Evolutionary conservation across 495 filamentous ascomycete species (phyloP).

Genomic region (Sporormia fimetaria): DNA sequence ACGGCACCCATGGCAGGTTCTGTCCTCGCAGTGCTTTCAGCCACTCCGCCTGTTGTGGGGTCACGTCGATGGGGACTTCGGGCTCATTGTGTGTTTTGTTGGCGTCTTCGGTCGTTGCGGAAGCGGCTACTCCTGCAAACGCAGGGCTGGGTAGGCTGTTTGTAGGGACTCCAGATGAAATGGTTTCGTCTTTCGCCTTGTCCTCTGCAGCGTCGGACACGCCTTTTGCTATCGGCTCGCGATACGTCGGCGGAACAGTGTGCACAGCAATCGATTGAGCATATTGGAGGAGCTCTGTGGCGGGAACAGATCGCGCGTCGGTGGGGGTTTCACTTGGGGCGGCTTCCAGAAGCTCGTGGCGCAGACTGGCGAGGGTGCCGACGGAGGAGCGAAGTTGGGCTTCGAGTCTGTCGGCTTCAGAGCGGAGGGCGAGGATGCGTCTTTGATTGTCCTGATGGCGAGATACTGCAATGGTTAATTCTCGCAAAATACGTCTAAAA

Average conservation of each 20-base stretch:
- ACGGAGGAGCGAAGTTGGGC: conserved; percentile 50
- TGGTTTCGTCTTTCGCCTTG: conserved; percentile 17
- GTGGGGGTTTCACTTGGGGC: conserved; percentile 42
- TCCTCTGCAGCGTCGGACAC: conserved; percentile 20
- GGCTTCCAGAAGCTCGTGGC: conserved; percentile 52
- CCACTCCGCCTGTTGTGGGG: conserved; percentile 16
- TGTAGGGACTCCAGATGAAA: conserved; percentile 2
- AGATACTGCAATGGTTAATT: conserved; percentile 38
- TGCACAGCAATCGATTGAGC: conserved; percentile 63
- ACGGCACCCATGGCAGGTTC: conserved; percentile 4
- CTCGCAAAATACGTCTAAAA: background rate
- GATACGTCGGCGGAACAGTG: conserved; percentile 54
- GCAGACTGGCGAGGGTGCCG: conserved; percentile 48
- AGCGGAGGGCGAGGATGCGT: conserved; percentile 50
- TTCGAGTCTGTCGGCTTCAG: conserved; percentile 48
- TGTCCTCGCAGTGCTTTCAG: conserved; percentile 5
- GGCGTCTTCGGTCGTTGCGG: background rate
- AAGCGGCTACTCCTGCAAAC: background rate
- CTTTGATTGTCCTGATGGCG: conserved; percentile 57
- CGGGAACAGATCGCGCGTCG: conserved; percentile 39
- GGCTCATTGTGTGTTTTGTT: background rate
- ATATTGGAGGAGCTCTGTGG: conserved; percentile 56
- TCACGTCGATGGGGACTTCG: conserved; percentile 3
- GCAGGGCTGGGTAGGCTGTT: conserved; percentile 12
- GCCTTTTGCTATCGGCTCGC: conserved; percentile 29